These are phyloP conservation scores for Trichoderma endophyticum DNA, from an alignment of 2,329 filamentous ascomycete species.

Conservation along the genomic window DNA sequence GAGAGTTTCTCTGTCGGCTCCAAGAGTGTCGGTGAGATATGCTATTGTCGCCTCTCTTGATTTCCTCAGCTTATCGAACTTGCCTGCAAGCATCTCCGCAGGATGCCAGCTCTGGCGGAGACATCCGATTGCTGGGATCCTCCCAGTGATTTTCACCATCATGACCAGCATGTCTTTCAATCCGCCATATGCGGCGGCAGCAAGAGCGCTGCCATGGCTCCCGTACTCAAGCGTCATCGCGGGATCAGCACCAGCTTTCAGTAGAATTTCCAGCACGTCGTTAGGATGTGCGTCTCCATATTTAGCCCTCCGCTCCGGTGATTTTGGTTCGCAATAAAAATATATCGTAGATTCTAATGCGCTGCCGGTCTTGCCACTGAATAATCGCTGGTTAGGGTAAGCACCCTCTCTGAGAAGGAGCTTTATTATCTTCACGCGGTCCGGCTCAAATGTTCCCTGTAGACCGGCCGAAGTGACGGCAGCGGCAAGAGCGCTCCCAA, in stretches of 20 bases:
- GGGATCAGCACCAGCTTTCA: slow-evolving; percentile 1
- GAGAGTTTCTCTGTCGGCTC: background rate
- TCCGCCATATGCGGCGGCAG: background rate
- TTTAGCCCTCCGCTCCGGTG: background rate
- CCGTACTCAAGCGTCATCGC: background rate
- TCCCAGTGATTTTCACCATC: background rate
- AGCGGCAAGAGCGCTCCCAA: background rate
- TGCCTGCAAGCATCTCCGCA: too few species aligned
- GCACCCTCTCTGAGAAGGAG: too few species aligned
- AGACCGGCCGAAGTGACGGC: too few species aligned
- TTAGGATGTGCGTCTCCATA: too few species aligned
- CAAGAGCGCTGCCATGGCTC: slow-evolving; percentile 3
- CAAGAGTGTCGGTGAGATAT: slow-evolving; percentile 2
- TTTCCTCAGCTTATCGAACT: too few species aligned
- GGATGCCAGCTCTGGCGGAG: background rate
- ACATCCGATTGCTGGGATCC: background rate
- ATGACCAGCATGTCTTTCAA: background rate
- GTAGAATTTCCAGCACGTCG: background rate
- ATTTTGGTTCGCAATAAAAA: too few species aligned
- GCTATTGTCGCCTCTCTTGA: background rate
- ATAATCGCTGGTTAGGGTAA: too few species aligned
- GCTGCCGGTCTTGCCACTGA: background rate
- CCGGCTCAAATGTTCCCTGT: too few species aligned
- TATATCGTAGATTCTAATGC: background rate
- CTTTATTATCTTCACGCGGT: background rate